Evolutionary conservation across 2,329 filamentous ascomycete species (phyloP), one percentile per base, ranked within the genome.

Genomic region (Leptographium wingfieldii): DNA sequence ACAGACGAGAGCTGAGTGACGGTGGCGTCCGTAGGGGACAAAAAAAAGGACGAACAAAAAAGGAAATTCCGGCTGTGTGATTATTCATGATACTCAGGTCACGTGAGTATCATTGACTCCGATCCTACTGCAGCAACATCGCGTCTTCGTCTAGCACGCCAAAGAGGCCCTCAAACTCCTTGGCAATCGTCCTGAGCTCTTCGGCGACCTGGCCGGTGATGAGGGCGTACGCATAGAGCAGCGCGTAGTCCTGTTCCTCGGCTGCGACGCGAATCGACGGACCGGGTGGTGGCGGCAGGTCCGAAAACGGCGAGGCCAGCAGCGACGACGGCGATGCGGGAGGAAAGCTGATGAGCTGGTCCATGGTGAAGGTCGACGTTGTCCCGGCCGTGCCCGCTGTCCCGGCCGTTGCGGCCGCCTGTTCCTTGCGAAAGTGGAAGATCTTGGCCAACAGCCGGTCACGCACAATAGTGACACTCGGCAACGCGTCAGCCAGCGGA

Each of bases 151-250:
- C 76, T 63, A 87, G 69, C 49, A 85, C 76, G 16, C 84, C 84
- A 73, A 84, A 87, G 38, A 87, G 65, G 0, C 73, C 74, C 70
- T 86, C 83, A 57, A 88, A 77, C 69, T 86, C 83, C 62, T 70
- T 75, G 65, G 82, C 79, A 29, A 86, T 80, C 51, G 77, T 77
- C 68, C 79, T 77, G 53, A 88, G 72, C 71, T 87, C 84, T 59
- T 83, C 82, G 1, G 83, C 82, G 27, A 88, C 79, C 70, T 86
- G 83, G 52, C 82, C 79, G 9, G 84, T 86, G 55, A 87, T 83
- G 53, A 88, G 74, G 3, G 82, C 90, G 74, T 96, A 99, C 22
- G 92, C 92, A 73, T 97, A 99, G 52, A 97, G 73, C 65, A 97
- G 75, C 64, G 92, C 91, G 70, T 94, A 97, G 69, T 99, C 94